phyloP scores from a whole-genome alignment of 169 alveolate species.

The Plasmodium gonderi region DNA sequence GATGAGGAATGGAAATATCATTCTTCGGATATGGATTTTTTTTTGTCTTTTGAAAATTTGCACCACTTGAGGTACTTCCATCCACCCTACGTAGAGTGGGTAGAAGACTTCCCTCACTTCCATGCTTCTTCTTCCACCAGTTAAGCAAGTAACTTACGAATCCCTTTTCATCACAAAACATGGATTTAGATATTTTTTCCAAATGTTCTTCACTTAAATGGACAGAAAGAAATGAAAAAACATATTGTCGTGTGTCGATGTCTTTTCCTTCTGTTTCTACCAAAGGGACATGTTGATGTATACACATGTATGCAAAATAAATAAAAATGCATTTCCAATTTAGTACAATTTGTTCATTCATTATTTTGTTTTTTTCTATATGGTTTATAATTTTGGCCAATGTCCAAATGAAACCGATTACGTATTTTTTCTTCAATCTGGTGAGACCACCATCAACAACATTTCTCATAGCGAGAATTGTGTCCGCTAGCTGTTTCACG shows the following conservation, averaged over 20 bases:
- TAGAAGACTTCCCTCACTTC: background rate
- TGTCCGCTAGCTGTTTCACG: background rate
- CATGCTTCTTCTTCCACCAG: background rate
- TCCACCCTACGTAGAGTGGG: too few relatives aligned
- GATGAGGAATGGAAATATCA: too few relatives aligned
- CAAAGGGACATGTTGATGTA: background rate
- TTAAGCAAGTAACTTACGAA: background rate
- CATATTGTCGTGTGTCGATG: slow-evolving; percentile 18
- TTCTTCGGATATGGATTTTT: too few relatives aligned
- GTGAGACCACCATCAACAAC: background rate
- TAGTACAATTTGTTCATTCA: background rate
- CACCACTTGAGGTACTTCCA: too few relatives aligned
- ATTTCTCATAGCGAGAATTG: slow-evolving; percentile 1
- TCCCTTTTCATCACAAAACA: background rate
- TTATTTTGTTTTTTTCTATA: background rate
- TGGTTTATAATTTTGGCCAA: slow-evolving; percentile 14
- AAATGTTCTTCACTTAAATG: background rate
- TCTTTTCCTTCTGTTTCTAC: background rate
- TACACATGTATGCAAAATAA: background rate
- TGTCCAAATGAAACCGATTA: slow-evolving; percentile 53
- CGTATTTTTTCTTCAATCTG: slow-evolving; percentile 31
- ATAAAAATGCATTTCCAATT: slow-evolving; percentile 11
- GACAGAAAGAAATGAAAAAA: slow-evolving; percentile 26
- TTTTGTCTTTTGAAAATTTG: too few relatives aligned
- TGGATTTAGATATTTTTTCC: background rate